phyloP scores from a whole-genome alignment of 163 green algal species.

The Chloroidium sp. region DNA sequence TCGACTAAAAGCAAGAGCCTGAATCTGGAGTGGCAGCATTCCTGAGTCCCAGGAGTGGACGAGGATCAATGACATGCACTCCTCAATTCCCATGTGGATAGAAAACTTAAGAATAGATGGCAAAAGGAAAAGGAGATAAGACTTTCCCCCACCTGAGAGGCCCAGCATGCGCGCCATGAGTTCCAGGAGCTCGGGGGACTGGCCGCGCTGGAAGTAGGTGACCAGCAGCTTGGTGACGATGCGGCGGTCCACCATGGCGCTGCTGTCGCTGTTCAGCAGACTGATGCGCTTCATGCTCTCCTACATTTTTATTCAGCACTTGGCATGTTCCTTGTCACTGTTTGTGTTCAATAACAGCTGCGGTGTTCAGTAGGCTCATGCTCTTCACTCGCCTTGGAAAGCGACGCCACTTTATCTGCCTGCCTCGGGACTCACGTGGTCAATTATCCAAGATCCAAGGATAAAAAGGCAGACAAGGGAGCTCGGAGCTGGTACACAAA shows the following conservation, averaged over 20 bases:
- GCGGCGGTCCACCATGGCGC: slow-evolving; percentile 51
- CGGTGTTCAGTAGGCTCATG: background rate
- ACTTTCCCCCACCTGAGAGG: slow-evolving; percentile 23
- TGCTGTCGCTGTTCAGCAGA: slow-evolving; percentile 38
- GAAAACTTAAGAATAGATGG: background rate
- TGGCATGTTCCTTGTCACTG: background rate
- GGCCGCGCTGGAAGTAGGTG: slow-evolving; percentile 63
- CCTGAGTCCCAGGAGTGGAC: background rate
- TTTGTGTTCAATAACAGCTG: background rate
- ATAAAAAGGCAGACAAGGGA: too few species aligned
- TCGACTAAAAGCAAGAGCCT: too few species aligned
- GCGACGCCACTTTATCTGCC: too few species aligned
- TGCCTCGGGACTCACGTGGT: too few species aligned
- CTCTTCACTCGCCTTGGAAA: too few species aligned
- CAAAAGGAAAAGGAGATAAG: background rate
- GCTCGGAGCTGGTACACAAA: too few species aligned
- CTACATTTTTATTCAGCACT: slow-evolving; percentile 14
- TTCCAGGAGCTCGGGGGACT: slow-evolving; percentile 53
- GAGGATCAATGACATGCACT: background rate
- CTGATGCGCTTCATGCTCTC: slow-evolving; percentile 35
- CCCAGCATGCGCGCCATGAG: slow-evolving; percentile 63
- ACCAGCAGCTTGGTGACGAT: slow-evolving; percentile 77
- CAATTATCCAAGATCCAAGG: too few species aligned
- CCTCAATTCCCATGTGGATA: background rate
- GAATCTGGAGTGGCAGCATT: background rate